These are phyloP conservation scores for Hypsizygus marmoreus DNA, from an alignment of 768 basidiomycete species.

Conservation along the genomic window DNA sequence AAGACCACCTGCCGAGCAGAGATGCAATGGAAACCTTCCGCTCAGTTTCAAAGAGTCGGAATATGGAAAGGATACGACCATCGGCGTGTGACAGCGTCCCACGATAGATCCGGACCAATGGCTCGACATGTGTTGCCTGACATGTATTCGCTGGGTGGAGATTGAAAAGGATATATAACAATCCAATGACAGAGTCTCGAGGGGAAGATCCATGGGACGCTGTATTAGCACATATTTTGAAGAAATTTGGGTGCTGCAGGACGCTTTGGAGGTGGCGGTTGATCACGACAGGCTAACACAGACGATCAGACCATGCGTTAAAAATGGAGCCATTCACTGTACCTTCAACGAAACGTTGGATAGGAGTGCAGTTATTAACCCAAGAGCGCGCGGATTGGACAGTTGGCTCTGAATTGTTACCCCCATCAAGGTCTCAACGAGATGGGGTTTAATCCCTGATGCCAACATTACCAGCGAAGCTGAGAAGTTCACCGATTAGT, in stretches of 20 bases:
- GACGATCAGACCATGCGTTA: conserved; percentile 5
- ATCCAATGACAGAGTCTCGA: conserved; percentile 51
- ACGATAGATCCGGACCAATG: conserved; percentile 71
- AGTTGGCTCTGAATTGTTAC: conserved; percentile 66
- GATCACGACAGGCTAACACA: conserved; percentile 60
- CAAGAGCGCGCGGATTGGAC: conserved; percentile 37
- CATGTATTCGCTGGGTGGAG: conserved; percentile 83
- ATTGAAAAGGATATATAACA: conserved; percentile 69
- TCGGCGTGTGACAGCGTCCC: conserved; percentile 74
- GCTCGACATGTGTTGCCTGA: conserved; percentile 81
- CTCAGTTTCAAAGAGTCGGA: conserved; percentile 76
- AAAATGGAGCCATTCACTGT: not conserved
- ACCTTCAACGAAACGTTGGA: conserved; percentile 63
- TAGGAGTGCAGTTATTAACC: conserved; percentile 45
- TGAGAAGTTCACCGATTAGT: conserved; percentile 18
- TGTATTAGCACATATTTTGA: conserved; percentile 38
- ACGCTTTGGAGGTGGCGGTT: conserved; percentile 78
- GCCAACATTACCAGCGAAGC: conserved; percentile 31
- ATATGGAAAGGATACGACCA: conserved; percentile 66
- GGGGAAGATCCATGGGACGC: conserved; percentile 23
- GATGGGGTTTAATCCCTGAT: conserved; percentile 48
- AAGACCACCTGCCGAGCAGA: conserved; percentile 69
- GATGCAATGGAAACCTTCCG: conserved; percentile 64
- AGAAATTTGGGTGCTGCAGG: conserved; percentile 69
- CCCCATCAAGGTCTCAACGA: conserved; percentile 73